A percentile compares a stretch with the other conserved stretches of the same genome.
Evolutionary conservation across 176 grass and related monocot genomes (phyloP).

Genomic region (Lolium perenne): DNA sequence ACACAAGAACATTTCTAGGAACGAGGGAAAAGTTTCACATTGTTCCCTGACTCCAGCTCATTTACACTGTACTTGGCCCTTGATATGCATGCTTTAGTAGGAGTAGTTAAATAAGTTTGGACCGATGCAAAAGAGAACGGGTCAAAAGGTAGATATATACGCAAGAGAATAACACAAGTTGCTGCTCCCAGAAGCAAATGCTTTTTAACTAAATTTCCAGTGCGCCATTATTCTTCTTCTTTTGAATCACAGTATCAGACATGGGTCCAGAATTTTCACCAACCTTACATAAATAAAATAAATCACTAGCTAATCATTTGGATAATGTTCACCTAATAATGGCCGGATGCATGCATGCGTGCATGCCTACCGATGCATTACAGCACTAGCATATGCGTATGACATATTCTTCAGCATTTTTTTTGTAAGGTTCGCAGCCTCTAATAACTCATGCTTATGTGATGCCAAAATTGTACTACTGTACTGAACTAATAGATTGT

Average conservation of each 20-base stretch:
- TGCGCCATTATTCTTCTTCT: neutral
- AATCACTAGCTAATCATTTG: neutral
- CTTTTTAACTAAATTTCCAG: neutral
- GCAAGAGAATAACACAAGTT: neutral
- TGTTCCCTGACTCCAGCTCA: neutral
- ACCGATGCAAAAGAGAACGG: neutral
- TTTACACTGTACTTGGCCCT: no score
- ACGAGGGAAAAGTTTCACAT: no score
- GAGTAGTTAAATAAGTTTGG: neutral
- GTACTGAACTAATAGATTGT: neutral
- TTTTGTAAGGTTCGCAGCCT: slow-evolving; percentile 14
- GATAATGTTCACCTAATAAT: neutral
- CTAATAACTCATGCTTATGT: neutral
- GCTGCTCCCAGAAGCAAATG: neutral
- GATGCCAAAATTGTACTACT: neutral
- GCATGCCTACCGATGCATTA: neutral
- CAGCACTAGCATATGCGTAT: neutral
- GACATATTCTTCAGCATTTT: neutral
- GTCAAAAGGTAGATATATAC: neutral
- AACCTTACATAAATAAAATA: neutral
- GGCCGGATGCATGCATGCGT: neutral
- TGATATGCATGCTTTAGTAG: no score
- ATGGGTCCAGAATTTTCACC: neutral
- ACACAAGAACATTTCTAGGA: neutral
- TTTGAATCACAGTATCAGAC: neutral